Conservation (phyloP, 2,329 filamentous ascomycete species). For the Gaeumannomyces tritici region DNA sequence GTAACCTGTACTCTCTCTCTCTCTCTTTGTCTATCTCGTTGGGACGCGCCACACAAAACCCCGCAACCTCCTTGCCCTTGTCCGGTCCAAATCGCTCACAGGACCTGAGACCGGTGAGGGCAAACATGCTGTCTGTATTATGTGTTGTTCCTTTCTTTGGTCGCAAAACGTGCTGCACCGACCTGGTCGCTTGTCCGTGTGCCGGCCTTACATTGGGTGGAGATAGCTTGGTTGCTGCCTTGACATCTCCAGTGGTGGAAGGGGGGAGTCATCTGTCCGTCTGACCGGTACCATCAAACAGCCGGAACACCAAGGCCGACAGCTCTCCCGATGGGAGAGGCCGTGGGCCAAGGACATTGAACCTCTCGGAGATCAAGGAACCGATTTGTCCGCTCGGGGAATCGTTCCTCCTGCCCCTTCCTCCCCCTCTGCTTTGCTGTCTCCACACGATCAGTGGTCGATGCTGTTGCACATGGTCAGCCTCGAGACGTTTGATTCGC, state of each 20-base stretch:
- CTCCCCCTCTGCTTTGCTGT: neutral
- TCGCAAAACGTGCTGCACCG: neutral
- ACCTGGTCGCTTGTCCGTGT: neutral
- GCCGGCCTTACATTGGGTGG: neutral
- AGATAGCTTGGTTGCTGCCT: neutral
- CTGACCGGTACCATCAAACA: neutral
- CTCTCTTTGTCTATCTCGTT: no score
- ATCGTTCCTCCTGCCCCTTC: no score
- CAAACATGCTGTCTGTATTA: neutral
- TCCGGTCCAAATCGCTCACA: neutral
- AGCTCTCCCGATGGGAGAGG: neutral
- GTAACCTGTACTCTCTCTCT: neutral
- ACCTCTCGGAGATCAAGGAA: neutral
- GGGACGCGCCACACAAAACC: neutral
- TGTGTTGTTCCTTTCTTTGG: neutral
- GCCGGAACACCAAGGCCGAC: neutral
- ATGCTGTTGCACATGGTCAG: conserved; percentile 17
- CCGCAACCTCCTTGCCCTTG: neutral
- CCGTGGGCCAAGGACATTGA: neutral
- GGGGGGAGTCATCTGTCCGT: neutral
- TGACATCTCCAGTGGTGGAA: neutral
- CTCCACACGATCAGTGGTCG: conserved; percentile 14
- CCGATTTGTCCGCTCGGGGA: neutral
- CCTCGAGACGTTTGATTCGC: conserved; percentile 10
- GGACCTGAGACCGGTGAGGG: neutral